These are phyloP conservation scores for Aspergillus haitiensis DNA, from an alignment of 495 filamentous ascomycete species.

Conservation along the genomic window DNA sequence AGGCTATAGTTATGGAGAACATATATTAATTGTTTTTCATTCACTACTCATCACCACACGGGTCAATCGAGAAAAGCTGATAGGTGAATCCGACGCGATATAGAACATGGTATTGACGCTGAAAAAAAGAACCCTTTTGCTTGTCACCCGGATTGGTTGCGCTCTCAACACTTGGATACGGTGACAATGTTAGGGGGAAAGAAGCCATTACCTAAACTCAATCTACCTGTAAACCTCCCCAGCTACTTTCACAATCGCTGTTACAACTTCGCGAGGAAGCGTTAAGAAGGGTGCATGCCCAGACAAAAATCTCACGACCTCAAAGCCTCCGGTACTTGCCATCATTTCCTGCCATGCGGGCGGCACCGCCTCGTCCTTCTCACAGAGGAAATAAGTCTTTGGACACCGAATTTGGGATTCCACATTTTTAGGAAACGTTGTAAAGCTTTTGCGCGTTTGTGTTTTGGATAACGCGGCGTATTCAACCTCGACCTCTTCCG, in stretches of 20 bases:
- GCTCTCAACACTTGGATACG: no score
- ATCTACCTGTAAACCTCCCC: background rate
- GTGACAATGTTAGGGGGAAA: no score
- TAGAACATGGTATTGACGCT: no score
- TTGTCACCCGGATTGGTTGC: no score
- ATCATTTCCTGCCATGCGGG: background rate
- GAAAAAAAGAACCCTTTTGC: no score
- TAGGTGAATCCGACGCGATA: no score
- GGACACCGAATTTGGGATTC: background rate
- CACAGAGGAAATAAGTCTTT: background rate
- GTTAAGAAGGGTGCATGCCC: background rate
- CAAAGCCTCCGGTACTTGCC: background rate
- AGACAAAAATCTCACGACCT: conserved; percentile 1
- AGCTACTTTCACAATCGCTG: background rate
- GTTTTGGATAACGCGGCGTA: background rate
- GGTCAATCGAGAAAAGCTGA: no score
- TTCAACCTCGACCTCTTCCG: background rate
- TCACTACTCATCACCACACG: no score
- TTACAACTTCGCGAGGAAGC: background rate
- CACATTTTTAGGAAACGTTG: background rate
- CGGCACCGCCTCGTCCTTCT: background rate
- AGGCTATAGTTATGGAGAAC: no score
- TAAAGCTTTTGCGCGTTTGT: background rate
- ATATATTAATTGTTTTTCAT: no score
- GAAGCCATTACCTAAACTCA: background rate